These are phyloP conservation scores for Phytophthora vignae DNA, from an alignment of 352 stramenopile genomes.

Conservation along the genomic window DNA sequence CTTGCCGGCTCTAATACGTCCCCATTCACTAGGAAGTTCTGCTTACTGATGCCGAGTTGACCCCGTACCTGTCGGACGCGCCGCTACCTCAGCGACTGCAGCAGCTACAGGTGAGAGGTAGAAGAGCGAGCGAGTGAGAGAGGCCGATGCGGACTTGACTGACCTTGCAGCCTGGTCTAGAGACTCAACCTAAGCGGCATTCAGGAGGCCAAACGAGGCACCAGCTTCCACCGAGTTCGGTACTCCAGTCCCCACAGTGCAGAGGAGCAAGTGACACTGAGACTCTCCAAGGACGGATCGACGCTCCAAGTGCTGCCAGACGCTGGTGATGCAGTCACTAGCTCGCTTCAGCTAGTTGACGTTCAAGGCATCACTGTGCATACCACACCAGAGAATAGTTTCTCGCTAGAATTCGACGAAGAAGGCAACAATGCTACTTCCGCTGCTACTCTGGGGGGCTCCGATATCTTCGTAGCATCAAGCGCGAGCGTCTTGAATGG, in stretches of 20 bases:
- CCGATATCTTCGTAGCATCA: constrained; percentile 11
- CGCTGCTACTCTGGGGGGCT: neutral
- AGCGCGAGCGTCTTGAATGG: constrained; percentile 21
- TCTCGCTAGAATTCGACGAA: constrained; percentile 16
- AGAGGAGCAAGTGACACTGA: constrained; percentile 11
- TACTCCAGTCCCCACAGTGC: neutral
- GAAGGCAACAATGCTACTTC: constrained; percentile 9
- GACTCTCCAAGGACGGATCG: constrained; percentile 27
- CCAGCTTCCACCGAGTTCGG: constrained; percentile 24
- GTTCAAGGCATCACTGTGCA: constrained; percentile 23
- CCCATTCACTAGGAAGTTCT: constrained; percentile 35
- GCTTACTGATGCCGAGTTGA: constrained; percentile 22
- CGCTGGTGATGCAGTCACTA: neutral
- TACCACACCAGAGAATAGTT: constrained; percentile 1
- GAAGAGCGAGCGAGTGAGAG: too few relatives aligned
- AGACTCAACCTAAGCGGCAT: constrained; percentile 36
- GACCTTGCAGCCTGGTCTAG: neutral
- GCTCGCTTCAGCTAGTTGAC: constrained; percentile 8
- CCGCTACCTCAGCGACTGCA: constrained; percentile 40
- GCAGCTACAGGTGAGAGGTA: constrained; percentile 32
- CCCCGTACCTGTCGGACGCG: constrained; percentile 28
- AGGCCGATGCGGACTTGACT: neutral
- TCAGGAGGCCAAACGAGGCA: constrained; percentile 42
- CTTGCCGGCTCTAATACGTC: neutral
- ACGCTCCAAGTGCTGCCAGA: constrained; percentile 10